Evolutionary conservation across 345 rosid species (phyloP), one percentile per base, ranked within the genome.

Genomic region (Heritiera littoralis): DNA sequence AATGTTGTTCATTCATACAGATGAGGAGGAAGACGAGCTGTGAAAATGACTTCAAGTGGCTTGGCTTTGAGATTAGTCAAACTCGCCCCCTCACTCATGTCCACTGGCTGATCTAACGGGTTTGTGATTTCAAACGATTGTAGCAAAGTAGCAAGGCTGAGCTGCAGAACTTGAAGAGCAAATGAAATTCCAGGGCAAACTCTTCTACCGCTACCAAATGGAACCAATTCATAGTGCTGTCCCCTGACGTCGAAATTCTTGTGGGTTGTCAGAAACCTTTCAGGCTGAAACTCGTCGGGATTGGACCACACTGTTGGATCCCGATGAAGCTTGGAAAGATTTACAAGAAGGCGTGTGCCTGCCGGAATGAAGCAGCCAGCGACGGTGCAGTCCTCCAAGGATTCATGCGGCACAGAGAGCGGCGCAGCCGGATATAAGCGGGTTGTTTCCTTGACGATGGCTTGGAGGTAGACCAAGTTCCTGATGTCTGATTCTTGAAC

Each of bases 51-150:
- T 18, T 67, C 8, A 10, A 67, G 72, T 41, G 72, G 72, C 32
- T 30, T 18, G 52, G 72, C 72, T 67, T 70, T 70, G 58, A 48
- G 74, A 28, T 48, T 70, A 20, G 74, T 70, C 74, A 70, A 46
- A 12, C 74, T 58, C 2, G 58, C 38, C 4, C 12, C 58, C 12
- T 48, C 74, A 12, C 17, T 2, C 74, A 46, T 48, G 74, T 70
- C 58, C 11, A 70, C 74, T 13, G 41, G 41, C 58, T 70, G n/a
- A 49, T 70, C 58, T 2, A 32, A 48, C 2, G 12, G 74, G 8
- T 41, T 49, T 49, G 58, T 49, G 2, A 70, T 48, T 1, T 70
- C 56, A 30, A 70, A 70, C 11, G n/a, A 15, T 11, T 70, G 74
- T 9, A 70, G 58, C 74, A 70, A 45, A 48, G 10, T 20, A 13